Base-by-base conservation (phyloP, 352 stramenopile genomes). In the Chrysophaeum taylorii region DNA sequence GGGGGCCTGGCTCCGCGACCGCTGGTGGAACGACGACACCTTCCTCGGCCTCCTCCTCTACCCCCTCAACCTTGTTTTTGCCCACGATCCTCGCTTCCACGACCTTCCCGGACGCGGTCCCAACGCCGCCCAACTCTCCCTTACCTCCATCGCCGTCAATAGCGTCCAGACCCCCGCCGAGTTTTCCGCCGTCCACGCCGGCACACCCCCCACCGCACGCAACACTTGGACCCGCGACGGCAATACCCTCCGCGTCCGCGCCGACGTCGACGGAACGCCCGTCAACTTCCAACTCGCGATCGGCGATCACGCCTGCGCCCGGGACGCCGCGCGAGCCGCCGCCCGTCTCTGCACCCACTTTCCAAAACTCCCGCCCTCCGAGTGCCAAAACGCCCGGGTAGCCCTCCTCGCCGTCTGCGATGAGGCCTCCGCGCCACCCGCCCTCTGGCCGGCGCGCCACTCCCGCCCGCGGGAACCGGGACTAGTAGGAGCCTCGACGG, bases 41-140 rank as follows among this genome's bases (percentile, higher is more conserved):
- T 45, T 38, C n/a, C 35, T 66, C 2, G 57, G 57, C 12, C 36
- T 66, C 33, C 21, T 66, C 14, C 57, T 66, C 9, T 35, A 66
- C 57, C 57, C 57, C 16, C 31, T 45, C 33, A 2, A 4, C 31
- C 23, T 45, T 2, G 33, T 27, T 23, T 45, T 66, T 33, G 1
- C 4, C 14, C 12, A 66, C 33, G 57, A 66, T 18, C 57, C 57
- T 9, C 57, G 57, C 16, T 45, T 66, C 33, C 57, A 66, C 57
- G 57, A 66, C 57, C 57, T 66, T 9, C 57, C 57, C 1, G 27
- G 31, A 5, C 57, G 57, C 18, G 57, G 57, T 18, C 57, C 57
- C 2, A 9, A 42, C 57, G 57, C 57, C 33, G 5, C 2, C 7
- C 9, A 36, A 1, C 33, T 45, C 36, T 42, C 31, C 14, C 57